Percentiles rank a stretch among this genome's conserved stretches.
Conservation (phyloP, 139 green algal genomes). For the Chlorella sp. region DNA sequence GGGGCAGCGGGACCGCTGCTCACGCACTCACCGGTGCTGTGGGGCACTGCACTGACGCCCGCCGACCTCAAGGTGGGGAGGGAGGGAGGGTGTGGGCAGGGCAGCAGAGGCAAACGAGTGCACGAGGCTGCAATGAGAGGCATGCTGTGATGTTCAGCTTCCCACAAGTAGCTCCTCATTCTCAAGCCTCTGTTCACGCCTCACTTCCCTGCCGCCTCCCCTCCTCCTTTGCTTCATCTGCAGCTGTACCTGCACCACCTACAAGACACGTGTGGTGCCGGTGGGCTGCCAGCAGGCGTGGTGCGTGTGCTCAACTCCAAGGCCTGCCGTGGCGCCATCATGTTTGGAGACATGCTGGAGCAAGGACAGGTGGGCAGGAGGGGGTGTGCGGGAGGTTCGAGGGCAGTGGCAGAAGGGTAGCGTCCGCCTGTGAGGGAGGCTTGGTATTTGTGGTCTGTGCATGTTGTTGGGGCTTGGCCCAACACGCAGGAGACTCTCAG, state of each 20-base stretch:
- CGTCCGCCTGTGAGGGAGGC: not conserved
- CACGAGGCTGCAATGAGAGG: too few species aligned
- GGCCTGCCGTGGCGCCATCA: slow-evolving; percentile 84
- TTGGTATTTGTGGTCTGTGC: not conserved
- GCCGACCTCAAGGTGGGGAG: slow-evolving; percentile 55
- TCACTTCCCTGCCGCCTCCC: not conserved
- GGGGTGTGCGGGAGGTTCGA: not conserved
- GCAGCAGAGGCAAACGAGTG: not conserved
- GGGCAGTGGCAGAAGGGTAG: too few species aligned
- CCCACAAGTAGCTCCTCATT: not conserved
- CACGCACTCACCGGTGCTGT: slow-evolving; percentile 55
- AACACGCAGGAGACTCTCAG: not conserved
- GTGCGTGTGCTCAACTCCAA: slow-evolving; percentile 67
- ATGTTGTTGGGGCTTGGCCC: too few species aligned
- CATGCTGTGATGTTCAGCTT: not conserved
- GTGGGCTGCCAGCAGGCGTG: slow-evolving; percentile 52
- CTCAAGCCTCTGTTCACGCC: not conserved
- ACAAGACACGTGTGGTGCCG: slow-evolving; percentile 40
- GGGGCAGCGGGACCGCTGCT: slow-evolving; percentile 25
- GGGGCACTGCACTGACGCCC: slow-evolving; percentile 48
- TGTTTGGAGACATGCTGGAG: slow-evolving; percentile 83
- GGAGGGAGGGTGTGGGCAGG: not conserved
- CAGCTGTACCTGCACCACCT: slow-evolving; percentile 76
- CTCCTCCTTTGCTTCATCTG: not conserved
- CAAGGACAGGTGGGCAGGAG: slow-evolving; percentile 25